Evolutionary conservation across 2,329 filamentous ascomycete genomes (phyloP).

Genomic region (Alternaria rosae): DNA sequence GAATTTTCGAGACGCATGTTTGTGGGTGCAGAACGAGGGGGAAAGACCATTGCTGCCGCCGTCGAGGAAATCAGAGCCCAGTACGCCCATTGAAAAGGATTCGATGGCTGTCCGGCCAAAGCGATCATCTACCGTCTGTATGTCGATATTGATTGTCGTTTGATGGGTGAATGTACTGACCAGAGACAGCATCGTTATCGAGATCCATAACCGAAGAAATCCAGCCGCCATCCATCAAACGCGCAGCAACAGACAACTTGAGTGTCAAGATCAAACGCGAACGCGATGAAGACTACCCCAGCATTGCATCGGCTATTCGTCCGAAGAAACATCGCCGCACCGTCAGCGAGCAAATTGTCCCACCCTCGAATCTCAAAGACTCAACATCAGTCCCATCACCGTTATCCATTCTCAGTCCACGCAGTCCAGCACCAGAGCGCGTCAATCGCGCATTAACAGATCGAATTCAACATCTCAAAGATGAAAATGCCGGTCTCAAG

Average conservation of each 20-base stretch:
- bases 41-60: constrained; percentile 27
- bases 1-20: constrained; percentile 38
- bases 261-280: constrained; percentile 35
- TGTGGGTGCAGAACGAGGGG: constrained; percentile 36
- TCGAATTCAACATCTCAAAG: constrained; percentile 29
- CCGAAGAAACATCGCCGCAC: constrained; percentile 30
- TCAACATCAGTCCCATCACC: constrained; percentile 2
- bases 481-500: constrained; percentile 24
- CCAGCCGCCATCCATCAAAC: constrained; percentile 21
- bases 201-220: constrained; percentile 12
- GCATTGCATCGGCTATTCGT: constrained; percentile 8
- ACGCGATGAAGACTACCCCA: constrained; percentile 28
- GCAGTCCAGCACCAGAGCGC: constrained; percentile 28
- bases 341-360: constrained; percentile 28
- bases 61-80: constrained; percentile 28
- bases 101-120: constrained; percentile 61
- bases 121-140: constrained; percentile 70
- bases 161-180: constrained; percentile 20
- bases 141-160: constrained; percentile 49
- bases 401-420: constrained; percentile 15
- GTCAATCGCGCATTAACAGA: constrained; percentile 27
- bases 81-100: constrained; percentile 20
- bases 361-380: constrained; percentile 21
- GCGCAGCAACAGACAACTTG: constrained; percentile 27
- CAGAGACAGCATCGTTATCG: constrained; percentile 13